Base-by-base conservation (phyloP, 2,329 filamentous ascomycete genomes). In the Alternaria dauci region DNA sequence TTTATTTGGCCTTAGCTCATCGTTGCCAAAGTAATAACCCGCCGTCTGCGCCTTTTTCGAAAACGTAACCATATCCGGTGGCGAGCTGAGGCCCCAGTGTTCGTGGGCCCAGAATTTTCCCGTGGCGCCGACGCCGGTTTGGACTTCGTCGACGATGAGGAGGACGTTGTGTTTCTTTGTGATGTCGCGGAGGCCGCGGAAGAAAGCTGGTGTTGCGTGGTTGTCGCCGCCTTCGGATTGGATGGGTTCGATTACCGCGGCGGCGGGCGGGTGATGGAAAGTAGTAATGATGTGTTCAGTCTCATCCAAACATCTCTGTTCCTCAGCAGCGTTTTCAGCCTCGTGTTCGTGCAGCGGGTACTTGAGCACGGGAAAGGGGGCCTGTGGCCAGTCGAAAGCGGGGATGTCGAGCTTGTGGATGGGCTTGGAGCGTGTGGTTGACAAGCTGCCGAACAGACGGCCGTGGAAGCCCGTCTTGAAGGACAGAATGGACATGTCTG, bases 71-170 rank as follows among this genome's bases (percentile, higher is more conserved):
- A 97, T 95, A 83, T 97, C 93, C 0, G 93, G 93, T 8, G 93
- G 91, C 36, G 88, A 82, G 51, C 85, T 76, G 43, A 97, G 86
- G 78, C 91, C 86, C 93, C 93, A 97, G 88, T 97, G 94, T 73
- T 97, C 93, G 83, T 97, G 94, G 8, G 94, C 93, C 93, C 93
- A 97, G 88, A 97, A 96, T 79, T 92, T 93, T 71, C 93, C 93
- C 0, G 93, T 97, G 39, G 94, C 93, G 71, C 94, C 94, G 26
- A 97, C 90, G 77, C 93, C 94, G 7, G 93, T 97, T 82, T 97
- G 93, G 11, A 97, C 93, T 82, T 97, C 93, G 78, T 97, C 93
- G 66, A 96, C 93, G 75, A 97, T 97, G 79, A 97, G 84, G 59
- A 96, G 88, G 30, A 96, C 87, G 70, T 89, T 85, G 82, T 93